Evolutionary conservation across 192 early-diverging fungal genomes (phyloP).

Genomic region (Podila epigama): DNA sequence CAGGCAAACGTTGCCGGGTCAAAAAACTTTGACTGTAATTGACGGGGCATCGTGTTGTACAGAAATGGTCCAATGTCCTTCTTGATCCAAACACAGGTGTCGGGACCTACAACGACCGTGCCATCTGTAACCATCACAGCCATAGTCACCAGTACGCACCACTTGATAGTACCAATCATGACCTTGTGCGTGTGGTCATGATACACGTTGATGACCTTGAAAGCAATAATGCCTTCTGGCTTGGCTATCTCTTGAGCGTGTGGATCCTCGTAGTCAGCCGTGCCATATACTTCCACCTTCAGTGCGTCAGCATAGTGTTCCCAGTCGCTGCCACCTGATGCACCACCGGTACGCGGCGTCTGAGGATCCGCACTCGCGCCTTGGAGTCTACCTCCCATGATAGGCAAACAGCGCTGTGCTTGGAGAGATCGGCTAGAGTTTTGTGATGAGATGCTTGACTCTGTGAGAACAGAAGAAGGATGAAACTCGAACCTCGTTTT

Average conservation of each 20-base stretch:
- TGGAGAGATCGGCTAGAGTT: too few species aligned
- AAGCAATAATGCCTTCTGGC: background rate
- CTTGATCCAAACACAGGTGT: conserved; percentile 3
- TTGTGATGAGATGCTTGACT: too few species aligned
- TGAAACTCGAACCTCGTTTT: too few species aligned
- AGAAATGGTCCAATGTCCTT: conserved; percentile 1
- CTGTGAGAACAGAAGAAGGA: too few species aligned
- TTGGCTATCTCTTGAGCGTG: background rate
- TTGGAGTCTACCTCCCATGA: too few species aligned
- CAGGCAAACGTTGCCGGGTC: conserved; percentile 5
- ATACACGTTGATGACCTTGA: background rate
- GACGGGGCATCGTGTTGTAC: conserved; percentile 14
- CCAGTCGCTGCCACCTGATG: too few species aligned
- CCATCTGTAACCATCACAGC: conserved; percentile 19
- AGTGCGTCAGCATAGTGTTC: too few species aligned
- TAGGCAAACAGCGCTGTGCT: too few species aligned
- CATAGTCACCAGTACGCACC: conserved; percentile 11
- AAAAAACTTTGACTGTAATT: conserved; percentile 10
- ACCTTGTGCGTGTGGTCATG: conserved; percentile 9
- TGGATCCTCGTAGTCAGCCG: background rate
- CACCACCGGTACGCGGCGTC: too few species aligned
- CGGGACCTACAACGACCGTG: conserved; percentile 18
- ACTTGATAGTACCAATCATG: conserved; percentile 6
- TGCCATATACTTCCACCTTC: conserved; percentile 2
- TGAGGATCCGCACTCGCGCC: too few species aligned